phyloP scores from a whole-genome alignment of 163 green algal species.

The Scenedesmus sp. region DNA sequence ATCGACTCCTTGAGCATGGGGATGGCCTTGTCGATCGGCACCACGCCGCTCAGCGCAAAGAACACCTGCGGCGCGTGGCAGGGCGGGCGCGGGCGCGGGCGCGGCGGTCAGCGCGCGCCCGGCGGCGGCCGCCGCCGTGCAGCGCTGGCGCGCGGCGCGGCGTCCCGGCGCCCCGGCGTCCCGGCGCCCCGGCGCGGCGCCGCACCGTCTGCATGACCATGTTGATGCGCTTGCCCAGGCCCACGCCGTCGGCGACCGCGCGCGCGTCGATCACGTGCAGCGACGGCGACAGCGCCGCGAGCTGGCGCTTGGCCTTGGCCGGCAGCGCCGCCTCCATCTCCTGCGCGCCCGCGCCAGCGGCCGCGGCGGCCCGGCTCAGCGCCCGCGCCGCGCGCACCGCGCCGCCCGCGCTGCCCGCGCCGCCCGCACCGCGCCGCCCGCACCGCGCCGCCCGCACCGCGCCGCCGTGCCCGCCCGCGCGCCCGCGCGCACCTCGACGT shows the following conservation, averaged over 20 bases:
- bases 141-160: not conserved
- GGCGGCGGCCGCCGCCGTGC: not conserved
- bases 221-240: conserved; percentile 70
- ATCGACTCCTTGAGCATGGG: conserved; percentile 68
- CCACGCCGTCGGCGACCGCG: conserved; percentile 49
- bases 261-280: conserved; percentile 56
- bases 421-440: too few species aligned
- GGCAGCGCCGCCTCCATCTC: conserved; percentile 48
- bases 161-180: not conserved
- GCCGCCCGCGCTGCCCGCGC: too few species aligned
- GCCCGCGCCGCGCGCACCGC: too few species aligned
- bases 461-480: too few species aligned
- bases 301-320: conserved; percentile 46
- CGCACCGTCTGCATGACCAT: conserved; percentile 67
- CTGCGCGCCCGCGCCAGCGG: too few species aligned
- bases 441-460: too few species aligned
- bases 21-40: conserved; percentile 53
- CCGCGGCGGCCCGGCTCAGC: too few species aligned
- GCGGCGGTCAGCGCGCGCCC: not conserved
- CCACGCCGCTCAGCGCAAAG: conserved; percentile 37
- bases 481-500: conserved; percentile 25
- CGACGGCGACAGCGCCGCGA: conserved; percentile 36
- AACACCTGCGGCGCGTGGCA: conserved; percentile 8
- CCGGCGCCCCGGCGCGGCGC: too few species aligned
- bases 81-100: not conserved